A percentile compares a stretch with the other conserved stretches of the same genome.
These are phyloP conservation scores for Aspergillus bertholletiae DNA, from an alignment of 495 filamentous ascomycete genomes.

Conservation along the genomic window DNA sequence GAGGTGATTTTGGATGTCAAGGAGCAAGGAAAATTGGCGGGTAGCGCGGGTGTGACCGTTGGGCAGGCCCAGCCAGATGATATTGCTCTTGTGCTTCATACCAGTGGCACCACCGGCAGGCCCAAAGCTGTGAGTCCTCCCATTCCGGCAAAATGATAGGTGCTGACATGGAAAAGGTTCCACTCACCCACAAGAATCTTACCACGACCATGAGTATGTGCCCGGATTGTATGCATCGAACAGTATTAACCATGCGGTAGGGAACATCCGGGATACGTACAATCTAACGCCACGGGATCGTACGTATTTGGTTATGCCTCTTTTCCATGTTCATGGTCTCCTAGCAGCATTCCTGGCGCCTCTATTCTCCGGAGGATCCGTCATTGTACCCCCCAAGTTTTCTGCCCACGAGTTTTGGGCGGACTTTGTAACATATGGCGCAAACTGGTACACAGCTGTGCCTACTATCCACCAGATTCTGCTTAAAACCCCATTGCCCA, in stretches of 20 bases:
- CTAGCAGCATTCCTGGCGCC: constrained; percentile 76
- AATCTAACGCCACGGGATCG: constrained; percentile 62
- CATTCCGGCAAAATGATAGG: not conserved
- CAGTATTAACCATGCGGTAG: constrained; percentile 23
- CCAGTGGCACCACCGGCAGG: constrained; percentile 75
- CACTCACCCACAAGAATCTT: constrained; percentile 75
- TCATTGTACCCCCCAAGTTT: constrained; percentile 70
- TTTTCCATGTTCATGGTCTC: constrained; percentile 86
- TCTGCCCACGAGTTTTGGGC: constrained; percentile 81
- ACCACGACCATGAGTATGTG: constrained; percentile 68
- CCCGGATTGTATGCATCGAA: not conserved
- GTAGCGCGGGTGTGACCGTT: constrained; percentile 43
- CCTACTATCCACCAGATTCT: constrained; percentile 89
- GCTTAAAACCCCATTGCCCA: constrained; percentile 63
- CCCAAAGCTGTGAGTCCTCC: constrained; percentile 63
- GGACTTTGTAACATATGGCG: constrained; percentile 63
- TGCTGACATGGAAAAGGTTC: constrained; percentile 42
- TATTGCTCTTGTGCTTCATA: constrained; percentile 70
- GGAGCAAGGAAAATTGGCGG: constrained; percentile 62
- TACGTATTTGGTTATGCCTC: constrained; percentile 85
- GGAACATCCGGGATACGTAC: constrained; percentile 74
- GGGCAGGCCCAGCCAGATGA: constrained; percentile 59
- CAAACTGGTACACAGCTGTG: constrained; percentile 87
- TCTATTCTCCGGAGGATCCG: constrained; percentile 65
- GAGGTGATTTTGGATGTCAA: constrained; percentile 74